phyloP scores from a whole-genome alignment of 164 flowering plant species.

The Houttuynia cordata region DNA sequence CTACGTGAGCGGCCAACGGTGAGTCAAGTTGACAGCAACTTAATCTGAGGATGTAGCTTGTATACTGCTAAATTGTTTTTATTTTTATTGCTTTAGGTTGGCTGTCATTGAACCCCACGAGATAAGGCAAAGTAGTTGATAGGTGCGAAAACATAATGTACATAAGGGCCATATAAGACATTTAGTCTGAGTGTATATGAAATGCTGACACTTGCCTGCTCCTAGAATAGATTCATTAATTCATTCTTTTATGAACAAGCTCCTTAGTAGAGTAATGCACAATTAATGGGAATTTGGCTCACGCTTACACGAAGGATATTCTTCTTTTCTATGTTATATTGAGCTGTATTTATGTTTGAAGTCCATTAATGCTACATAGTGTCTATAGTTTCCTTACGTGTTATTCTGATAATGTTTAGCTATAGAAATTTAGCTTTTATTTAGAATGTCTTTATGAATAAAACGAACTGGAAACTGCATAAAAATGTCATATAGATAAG shows the following conservation, averaged over 20 bases:
- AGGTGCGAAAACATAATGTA: neutral
- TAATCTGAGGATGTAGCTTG: neutral
- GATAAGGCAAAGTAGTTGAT: neutral
- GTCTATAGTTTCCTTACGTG: too few species aligned
- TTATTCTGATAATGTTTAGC: too few species aligned
- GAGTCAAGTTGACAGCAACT: neutral
- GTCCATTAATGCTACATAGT: too few species aligned
- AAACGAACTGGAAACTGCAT: too few species aligned
- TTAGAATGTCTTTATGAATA: too few species aligned
- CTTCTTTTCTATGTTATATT: too few species aligned
- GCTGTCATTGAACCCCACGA: neutral
- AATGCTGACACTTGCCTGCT: too few species aligned
- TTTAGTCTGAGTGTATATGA: too few species aligned
- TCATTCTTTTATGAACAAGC: neutral
- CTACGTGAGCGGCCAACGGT: slow-evolving; percentile 71
- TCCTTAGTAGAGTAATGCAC: neutral
- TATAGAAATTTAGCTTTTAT: too few species aligned
- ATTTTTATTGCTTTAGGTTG: neutral
- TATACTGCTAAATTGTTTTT: neutral
- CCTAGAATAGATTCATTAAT: neutral
- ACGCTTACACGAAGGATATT: too few species aligned
- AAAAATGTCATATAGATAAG: too few species aligned
- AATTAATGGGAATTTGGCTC: neutral
- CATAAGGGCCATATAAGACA: neutral
- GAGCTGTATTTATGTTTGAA: too few species aligned